phyloP scores from a whole-genome alignment of 176 grass and related monocot genomes.

The Bothriochloa decipiens region DNA sequence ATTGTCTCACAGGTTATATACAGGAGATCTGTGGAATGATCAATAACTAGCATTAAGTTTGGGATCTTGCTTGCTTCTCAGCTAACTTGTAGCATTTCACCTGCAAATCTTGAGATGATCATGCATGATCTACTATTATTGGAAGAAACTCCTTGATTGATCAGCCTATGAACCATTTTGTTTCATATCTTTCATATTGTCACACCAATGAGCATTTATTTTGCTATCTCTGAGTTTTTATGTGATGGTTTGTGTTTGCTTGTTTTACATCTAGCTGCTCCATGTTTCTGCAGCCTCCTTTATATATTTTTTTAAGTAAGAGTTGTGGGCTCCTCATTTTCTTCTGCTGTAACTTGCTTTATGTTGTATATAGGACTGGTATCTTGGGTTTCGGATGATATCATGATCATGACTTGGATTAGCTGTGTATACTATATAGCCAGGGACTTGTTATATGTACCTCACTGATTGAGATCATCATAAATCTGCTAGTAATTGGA shows the following conservation, averaged over 20 bases:
- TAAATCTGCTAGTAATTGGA: not conserved
- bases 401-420: not conserved
- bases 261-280: not conserved
- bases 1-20: slow-evolving; percentile 11
- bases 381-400: slow-evolving; percentile 11
- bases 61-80: slow-evolving; percentile 13
- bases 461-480: not conserved
- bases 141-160: not conserved
- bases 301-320: not conserved
- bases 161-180: not conserved
- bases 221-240: not conserved
- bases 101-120: slow-evolving; percentile 8
- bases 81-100: not conserved
- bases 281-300: not conserved
- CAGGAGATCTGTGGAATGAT: not conserved
- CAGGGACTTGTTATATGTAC: not conserved
- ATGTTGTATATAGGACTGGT: slow-evolving; percentile 13
- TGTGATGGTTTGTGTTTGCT: not conserved
- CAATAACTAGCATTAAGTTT: slow-evolving; percentile 22
- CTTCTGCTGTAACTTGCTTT: not conserved
- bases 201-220: not conserved
- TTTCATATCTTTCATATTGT: not conserved
- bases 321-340: not conserved
- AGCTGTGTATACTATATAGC: not conserved
- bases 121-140: slow-evolving; percentile 11